phyloP scores from a whole-genome alignment of 1,284 basidiomycete species.

The Trichosporon sp. region DNA sequence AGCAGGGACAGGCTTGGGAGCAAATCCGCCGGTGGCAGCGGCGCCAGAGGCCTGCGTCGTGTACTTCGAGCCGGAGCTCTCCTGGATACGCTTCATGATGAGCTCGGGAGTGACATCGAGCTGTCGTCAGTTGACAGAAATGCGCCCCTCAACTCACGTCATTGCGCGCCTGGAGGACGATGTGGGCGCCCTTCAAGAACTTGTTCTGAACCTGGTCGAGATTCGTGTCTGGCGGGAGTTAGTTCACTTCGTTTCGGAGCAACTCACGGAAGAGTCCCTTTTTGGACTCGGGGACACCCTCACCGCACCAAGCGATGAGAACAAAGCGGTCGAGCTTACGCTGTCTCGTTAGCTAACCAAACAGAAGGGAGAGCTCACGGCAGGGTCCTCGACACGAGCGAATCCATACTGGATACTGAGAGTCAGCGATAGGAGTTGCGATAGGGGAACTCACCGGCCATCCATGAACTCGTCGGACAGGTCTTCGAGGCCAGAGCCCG shows the following conservation, averaged over 20 bases:
- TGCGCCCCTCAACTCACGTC: conserved; percentile 63
- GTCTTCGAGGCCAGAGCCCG: conserved; percentile 85
- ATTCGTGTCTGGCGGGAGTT: conserved; percentile 65
- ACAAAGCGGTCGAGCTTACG: conserved; percentile 89
- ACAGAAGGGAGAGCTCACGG: conserved; percentile 60
- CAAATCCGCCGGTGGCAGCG: conserved; percentile 22
- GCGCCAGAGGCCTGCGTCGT: conserved; percentile 36
- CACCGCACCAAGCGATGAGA: conserved; percentile 89
- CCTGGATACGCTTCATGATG: conserved; percentile 85
- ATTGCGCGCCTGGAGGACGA: conserved; percentile 87
- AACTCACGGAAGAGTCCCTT: conserved; percentile 84
- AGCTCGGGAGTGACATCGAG: conserved; percentile 75
- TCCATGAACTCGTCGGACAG: conserved; percentile 93
- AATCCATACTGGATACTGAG: conserved; percentile 92
- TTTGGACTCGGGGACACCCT: conserved; percentile 87
- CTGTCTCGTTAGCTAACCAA: conserved; percentile 55
- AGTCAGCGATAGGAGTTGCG: conserved; percentile 21
- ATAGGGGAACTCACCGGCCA: conserved; percentile 66
- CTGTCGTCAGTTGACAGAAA: conserved; percentile 55
- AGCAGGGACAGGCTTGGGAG: conserved; percentile 41
- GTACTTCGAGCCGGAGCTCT: conserved; percentile 91
- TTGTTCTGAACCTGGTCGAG: conserved; percentile 72
- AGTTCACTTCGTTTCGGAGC: neutral
- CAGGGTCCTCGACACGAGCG: conserved; percentile 81
- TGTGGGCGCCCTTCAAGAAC: conserved; percentile 81